phyloP scores from a whole-genome alignment of 352 stramenopile species.

The Phytophthora rubi region DNA sequence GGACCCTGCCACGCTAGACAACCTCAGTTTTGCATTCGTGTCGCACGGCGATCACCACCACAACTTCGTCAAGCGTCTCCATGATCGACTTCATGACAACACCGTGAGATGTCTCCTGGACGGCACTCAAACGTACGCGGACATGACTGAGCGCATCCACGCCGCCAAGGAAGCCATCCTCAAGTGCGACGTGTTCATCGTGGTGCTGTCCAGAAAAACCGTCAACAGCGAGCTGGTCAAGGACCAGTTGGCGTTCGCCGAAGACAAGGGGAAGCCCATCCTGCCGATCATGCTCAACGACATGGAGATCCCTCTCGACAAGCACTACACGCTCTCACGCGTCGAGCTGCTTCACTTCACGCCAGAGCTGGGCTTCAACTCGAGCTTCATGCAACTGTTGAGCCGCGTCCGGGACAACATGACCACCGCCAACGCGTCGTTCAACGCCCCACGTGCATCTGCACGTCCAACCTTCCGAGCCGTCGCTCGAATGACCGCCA shows the following conservation, averaged over 20 bases:
- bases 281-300: conserved; percentile 82
- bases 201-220: conserved; percentile 73
- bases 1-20: conserved; percentile 39
- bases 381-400: conserved; percentile 69
- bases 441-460: conserved; percentile 34
- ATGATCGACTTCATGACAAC: conserved; percentile 62
- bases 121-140: conserved; percentile 44
- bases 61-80: conserved; percentile 66
- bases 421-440: conserved; percentile 31
- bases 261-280: conserved; percentile 78
- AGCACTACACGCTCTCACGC: conserved; percentile 80
- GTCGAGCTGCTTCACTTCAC: conserved; percentile 81
- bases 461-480: conserved; percentile 41
- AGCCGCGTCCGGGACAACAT: conserved; percentile 55
- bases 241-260: conserved; percentile 82
- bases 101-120: conserved; percentile 63
- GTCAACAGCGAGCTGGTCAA: conserved; percentile 76
- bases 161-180: conserved; percentile 81
- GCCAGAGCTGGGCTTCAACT: conserved; percentile 79
- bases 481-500: conserved; percentile 40
- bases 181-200: conserved; percentile 76
- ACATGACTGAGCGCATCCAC: conserved; percentile 73
- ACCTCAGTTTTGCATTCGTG: conserved; percentile 69
- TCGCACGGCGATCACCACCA: conserved; percentile 75
- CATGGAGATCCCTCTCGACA: conserved; percentile 74